Base-by-base conservation (phyloP, 352 stramenopile species). In the Pythium dissotocum region DNA sequence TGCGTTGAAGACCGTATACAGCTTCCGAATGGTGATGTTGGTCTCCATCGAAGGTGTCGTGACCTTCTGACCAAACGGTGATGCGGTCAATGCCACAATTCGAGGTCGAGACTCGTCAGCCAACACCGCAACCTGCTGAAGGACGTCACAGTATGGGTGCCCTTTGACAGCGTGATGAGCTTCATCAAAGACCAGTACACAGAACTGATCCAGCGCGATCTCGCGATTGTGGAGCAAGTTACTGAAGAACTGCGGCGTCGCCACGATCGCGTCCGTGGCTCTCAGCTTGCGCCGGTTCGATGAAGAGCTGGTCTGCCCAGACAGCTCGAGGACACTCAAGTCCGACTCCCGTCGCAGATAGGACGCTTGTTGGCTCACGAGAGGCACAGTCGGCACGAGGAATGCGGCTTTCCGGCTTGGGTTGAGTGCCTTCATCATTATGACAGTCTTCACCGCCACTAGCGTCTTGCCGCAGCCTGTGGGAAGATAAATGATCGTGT, bases 151-250 rank as follows among this genome's bases (percentile, higher is more conserved):
- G 57, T 93, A 93, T 0, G 86, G 83, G 58, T 91, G 76, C 1
- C 79, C 78, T 24, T 80, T 77, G 55, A 75, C 91, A 4, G 81
- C 84, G 51, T 94, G 86, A 54, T 94, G 86, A 4, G 86, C 86
- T 75, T 94, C 84, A 42, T 94, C 86, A 71, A 94, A 92, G 16
- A 94, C 79, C 75, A 94, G 78, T 42, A 84, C 66, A 52, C 81
- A 88, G 21, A 90, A 88, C 57, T 92, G 73, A 13, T 77, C 77
- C 16, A 91, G 76, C 2, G 46, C 65, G 0, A 85, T 73, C 16
- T 70, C 63, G 0, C 53, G 16, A 10, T 75, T 69, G 49, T 68
- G 76, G 10, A 91, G 28, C 70, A 88, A 77, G 60, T 93, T 93
- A 21, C 80, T 57, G 44, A 93, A 93, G 48, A 82, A 91, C 65